These are phyloP conservation scores for Copromyces sp. DNA, from an alignment of 495 filamentous ascomycete species.

Conservation along the genomic window DNA sequence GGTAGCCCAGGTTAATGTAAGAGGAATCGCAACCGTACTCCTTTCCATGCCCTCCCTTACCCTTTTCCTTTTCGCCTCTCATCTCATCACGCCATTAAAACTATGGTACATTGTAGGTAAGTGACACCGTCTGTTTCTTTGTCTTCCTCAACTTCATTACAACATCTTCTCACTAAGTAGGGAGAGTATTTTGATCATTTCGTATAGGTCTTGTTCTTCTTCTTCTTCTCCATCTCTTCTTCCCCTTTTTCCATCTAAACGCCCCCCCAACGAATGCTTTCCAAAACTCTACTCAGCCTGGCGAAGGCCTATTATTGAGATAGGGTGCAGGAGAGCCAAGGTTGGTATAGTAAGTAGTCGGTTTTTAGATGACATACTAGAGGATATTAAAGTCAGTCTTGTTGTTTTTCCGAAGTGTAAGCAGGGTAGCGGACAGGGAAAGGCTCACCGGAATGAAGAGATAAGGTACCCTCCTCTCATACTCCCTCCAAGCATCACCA, in stretches of 20 bases:
- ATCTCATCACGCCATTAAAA: background rate
- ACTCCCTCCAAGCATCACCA: constrained; percentile 85
- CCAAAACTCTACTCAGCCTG: background rate
- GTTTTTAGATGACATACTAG: constrained; percentile 24
- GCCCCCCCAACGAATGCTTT: background rate
- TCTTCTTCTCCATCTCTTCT: too few relatives aligned
- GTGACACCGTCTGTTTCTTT: background rate
- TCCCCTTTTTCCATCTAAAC: background rate
- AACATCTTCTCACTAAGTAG: background rate
- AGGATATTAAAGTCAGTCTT: background rate
- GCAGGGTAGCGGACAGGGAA: background rate
- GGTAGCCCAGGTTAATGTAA: background rate
- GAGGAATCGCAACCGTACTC: background rate
- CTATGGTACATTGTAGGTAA: background rate
- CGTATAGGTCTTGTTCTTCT: too few relatives aligned
- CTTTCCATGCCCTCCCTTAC: background rate
- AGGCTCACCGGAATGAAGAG: constrained; percentile 88
- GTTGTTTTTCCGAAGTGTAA: background rate
- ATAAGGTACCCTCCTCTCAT: constrained; percentile 80
- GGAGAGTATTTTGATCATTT: background rate
- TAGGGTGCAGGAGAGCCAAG: background rate
- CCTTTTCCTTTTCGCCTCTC: background rate
- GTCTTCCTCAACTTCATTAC: background rate
- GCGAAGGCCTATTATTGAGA: background rate
- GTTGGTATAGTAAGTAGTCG: background rate